Evolutionary conservation across 257 asterid species (phyloP), one percentile per base, ranked within the genome.

Genomic region (Nicotiana benthamiana): DNA sequence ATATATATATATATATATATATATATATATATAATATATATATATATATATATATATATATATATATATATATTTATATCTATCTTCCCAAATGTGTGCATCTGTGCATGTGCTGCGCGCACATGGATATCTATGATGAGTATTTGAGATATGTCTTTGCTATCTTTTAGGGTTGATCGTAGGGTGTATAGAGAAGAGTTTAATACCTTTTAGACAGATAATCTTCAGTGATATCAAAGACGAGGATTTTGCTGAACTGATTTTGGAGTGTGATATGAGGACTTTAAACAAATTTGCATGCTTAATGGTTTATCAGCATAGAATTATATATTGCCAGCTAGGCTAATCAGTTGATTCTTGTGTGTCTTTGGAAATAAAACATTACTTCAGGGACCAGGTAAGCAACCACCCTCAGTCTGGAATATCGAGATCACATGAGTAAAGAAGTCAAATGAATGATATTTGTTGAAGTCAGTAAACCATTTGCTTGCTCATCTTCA

Each of bases 401-500:
- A 72, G 24, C 78, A 46, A 72, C 60, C 16, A 72, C 59, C 36
- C 46, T 72, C 60, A 72, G 78, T 72, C 22, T 24, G 60, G 60
- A 72, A 46, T 46, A 72, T 13, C 15, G 56, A 68, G 77, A 52
- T 72, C 60, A 48, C 26, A 13, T 3, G 79, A 26, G 43, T 8
- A 57, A 74, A 74, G 79, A 74, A 59, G n/a, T 74, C 62, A 74
- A 74, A 74, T 26, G 43, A 15, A 74, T 74, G 79, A 26, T 48
- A 74, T 6, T 72, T 13, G 36, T 46, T 40, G 77, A 72, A 72
- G 10, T 46, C 59, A 72, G 60, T 22, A 48, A 26, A 74, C 79
- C 15, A 16, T 26, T 15, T 48, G 10, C 79, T 16, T 51, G 26
- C 61, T 28, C 61, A 26, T 48, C 40, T 74, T 74, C 36, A 48